Conservation (phyloP, 805 yeast genomes). For the Candida insectalens region DNA sequence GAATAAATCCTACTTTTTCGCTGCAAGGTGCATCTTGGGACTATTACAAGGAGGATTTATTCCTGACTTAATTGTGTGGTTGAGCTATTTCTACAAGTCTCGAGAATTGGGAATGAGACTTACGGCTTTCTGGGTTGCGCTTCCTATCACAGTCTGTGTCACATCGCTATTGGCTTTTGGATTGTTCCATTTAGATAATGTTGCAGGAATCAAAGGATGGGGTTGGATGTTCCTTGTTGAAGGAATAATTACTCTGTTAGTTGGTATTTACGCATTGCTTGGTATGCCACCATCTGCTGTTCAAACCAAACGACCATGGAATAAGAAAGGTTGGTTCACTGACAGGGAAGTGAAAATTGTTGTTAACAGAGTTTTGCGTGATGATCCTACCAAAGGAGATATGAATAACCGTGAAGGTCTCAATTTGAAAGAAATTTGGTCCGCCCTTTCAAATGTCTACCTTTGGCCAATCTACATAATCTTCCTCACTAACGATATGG, state of each 20-base stretch:
- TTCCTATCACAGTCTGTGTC: constrained; percentile 35
- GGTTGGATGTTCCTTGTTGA: constrained; percentile 58
- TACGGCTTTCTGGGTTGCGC: constrained; percentile 51
- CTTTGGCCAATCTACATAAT: constrained; percentile 43
- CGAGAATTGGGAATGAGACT: constrained; percentile 49
- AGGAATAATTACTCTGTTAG: constrained; percentile 43
- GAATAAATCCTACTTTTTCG: constrained; percentile 32
- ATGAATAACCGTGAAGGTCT: constrained; percentile 55
- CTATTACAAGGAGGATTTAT: constrained; percentile 63
- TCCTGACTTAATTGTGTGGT: constrained; percentile 53
- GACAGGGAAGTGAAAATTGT: constrained; percentile 47
- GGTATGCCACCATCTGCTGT: constrained; percentile 27
- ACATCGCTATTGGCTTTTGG: constrained; percentile 42
- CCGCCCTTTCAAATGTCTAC: constrained; percentile 37
- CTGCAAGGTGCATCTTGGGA: constrained; percentile 44
- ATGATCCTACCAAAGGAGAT: constrained; percentile 57
- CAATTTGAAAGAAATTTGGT: constrained; percentile 27
- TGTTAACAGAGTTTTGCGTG: constrained; percentile 49
- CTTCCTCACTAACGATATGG: constrained; percentile 35
- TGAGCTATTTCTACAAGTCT: constrained; percentile 56
- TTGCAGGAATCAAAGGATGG: constrained; percentile 44
- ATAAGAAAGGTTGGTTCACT: constrained; percentile 30
- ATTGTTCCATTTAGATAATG: constrained; percentile 38
- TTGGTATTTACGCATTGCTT: constrained; percentile 33
- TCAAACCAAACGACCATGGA: constrained; percentile 21